Evolutionary conservation across 495 filamentous ascomycete species (phyloP).

Genomic region (Talaromyces trachyspermus): DNA sequence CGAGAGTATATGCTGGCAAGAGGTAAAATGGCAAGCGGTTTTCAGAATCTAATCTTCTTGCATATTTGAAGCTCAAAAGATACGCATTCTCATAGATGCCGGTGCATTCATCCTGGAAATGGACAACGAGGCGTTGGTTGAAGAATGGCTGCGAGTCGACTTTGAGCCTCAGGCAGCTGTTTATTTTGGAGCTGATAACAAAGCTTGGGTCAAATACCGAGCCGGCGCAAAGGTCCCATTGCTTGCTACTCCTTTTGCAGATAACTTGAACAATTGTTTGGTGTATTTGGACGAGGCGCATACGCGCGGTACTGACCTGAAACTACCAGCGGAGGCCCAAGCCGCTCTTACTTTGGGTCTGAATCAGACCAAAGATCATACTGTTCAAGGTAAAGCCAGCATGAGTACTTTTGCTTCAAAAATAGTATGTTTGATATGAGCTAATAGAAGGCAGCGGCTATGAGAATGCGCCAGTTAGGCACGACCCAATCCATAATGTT

Average conservation of each 20-base stretch:
- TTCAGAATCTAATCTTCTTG: conserved; percentile 10
- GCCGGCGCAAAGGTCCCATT: conserved; percentile 40
- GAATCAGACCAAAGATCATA: conserved; percentile 57
- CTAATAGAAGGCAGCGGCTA: conserved; percentile 46
- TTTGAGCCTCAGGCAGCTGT: conserved; percentile 42
- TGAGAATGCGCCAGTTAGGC: conserved; percentile 56
- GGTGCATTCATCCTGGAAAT: conserved; percentile 64
- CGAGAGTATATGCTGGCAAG: conserved; percentile 6
- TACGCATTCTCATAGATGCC: conserved; percentile 57
- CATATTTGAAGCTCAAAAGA: conserved; percentile 41
- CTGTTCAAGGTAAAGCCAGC: conserved; percentile 67
- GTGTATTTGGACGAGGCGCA: conserved; percentile 71
- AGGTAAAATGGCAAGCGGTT: conserved; percentile 3
- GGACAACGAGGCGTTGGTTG: conserved; percentile 40
- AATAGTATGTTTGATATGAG: not conserved
- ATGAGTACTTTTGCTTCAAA: conserved; percentile 15
- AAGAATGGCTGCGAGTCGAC: conserved; percentile 39
- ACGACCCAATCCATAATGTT: conserved; percentile 51
- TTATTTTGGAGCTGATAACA: conserved; percentile 46
- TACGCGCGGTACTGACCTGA: conserved; percentile 68
- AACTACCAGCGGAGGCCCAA: conserved; percentile 47
- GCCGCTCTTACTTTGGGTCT: conserved; percentile 63
- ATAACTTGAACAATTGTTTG: conserved; percentile 51
- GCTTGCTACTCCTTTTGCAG: conserved; percentile 48
- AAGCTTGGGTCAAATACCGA: conserved; percentile 35